Evolutionary conservation across 805 yeast species (phyloP).

Genomic region (Myxozyma kluyveri): DNA sequence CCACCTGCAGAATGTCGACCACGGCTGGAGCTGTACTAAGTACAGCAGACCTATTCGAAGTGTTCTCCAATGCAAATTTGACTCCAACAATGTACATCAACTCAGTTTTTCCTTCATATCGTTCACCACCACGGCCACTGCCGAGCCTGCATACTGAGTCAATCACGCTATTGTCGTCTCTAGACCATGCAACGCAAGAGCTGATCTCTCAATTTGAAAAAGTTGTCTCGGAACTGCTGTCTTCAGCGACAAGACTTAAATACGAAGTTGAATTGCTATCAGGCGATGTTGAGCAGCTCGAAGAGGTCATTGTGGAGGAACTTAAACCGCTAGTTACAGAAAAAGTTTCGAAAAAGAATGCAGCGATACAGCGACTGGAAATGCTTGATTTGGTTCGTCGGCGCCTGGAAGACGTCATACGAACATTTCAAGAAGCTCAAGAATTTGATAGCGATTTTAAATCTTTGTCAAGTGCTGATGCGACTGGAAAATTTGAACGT

Average conservation of each 20-base stretch:
- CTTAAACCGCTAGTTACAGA: constrained; percentile 18
- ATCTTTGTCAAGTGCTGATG: constrained; percentile 5
- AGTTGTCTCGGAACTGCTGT: constrained; percentile 26
- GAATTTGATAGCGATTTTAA: constrained; percentile 17
- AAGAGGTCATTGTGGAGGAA: constrained; percentile 6
- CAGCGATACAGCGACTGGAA: constrained; percentile 26
- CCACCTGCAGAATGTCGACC: no score
- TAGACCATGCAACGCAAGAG: constrained; percentile 27
- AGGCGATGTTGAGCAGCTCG: constrained; percentile 25
- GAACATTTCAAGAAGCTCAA: constrained; percentile 19
- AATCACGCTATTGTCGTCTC: constrained; percentile 21
- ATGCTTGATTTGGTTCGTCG: constrained; percentile 27
- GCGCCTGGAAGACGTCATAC: constrained; percentile 22
- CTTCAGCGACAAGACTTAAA: constrained; percentile 20
- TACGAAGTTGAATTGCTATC: constrained; percentile 29
- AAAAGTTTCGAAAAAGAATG: constrained; percentile 18
- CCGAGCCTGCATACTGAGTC: constrained; percentile 23
- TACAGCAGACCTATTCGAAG: constrained; percentile 12
- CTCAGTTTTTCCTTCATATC: constrained; percentile 18
- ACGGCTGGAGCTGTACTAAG: neutral
- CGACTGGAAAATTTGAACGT: constrained; percentile 3
- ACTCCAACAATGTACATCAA: constrained; percentile 24
- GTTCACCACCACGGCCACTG: constrained; percentile 10
- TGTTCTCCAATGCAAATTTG: constrained; percentile 22
- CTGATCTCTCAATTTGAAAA: constrained; percentile 20